These are phyloP conservation scores for Ustilago hordei DNA, from an alignment of 1,284 basidiomycete species.

Conservation along the genomic window DNA sequence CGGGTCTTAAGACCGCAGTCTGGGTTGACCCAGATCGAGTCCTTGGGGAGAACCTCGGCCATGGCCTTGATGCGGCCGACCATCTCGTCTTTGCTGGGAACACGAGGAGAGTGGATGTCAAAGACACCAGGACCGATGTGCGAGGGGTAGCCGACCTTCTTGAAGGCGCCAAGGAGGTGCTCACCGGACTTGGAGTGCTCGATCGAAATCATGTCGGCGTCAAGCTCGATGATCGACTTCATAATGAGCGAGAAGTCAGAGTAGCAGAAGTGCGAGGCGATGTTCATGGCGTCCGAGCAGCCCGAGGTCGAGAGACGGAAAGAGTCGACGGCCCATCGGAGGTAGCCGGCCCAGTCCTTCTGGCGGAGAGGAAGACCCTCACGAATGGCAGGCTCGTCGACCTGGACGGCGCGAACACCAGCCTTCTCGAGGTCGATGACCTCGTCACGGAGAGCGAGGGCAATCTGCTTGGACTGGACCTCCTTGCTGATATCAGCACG, in stretches of 20 bases:
- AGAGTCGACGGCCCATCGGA: slow-evolving; percentile 69
- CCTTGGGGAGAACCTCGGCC: slow-evolving; percentile 68
- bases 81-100: slow-evolving; percentile 88
- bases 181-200: slow-evolving; percentile 76
- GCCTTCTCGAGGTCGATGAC: slow-evolving; percentile 97
- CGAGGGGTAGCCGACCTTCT: slow-evolving; percentile 95
- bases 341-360: slow-evolving; percentile 67
- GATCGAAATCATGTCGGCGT: slow-evolving; percentile 99
- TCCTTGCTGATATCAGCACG: slow-evolving; percentile 97
- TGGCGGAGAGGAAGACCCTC: slow-evolving; percentile 77
- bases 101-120: slow-evolving; percentile 99
- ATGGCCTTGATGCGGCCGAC: slow-evolving; percentile 89
- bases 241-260: slow-evolving; percentile 92
- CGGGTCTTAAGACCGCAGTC: slow-evolving; percentile 75
- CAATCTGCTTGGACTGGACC: slow-evolving; percentile 97
- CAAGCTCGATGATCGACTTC: slow-evolving; percentile 94
- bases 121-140: slow-evolving; percentile 93
- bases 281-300: slow-evolving; percentile 67
- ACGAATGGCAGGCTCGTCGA: slow-evolving; percentile 99
- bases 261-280: slow-evolving; percentile 70
- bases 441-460: slow-evolving; percentile 97
- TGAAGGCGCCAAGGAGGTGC: slow-evolving; percentile 95
- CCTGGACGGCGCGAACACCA: slow-evolving; percentile 97
- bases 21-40: slow-evolving; percentile 84
- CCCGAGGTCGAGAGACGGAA: slow-evolving; percentile 68